Evolutionary conservation across 257 asterid species (phyloP).

Genomic region (Penstemon newberryi): DNA sequence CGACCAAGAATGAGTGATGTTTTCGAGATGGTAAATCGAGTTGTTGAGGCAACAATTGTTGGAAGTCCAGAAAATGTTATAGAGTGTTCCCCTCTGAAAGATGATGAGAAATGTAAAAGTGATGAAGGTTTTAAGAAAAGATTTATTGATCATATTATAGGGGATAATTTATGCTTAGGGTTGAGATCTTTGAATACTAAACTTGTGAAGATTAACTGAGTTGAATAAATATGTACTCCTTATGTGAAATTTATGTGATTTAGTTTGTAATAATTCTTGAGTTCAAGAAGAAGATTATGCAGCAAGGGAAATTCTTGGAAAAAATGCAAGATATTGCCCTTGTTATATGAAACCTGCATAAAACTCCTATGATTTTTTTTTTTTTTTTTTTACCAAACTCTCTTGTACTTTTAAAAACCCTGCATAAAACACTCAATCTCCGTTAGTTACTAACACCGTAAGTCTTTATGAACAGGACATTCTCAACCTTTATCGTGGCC

Average conservation of each 20-base stretch:
- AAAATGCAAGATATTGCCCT: no score
- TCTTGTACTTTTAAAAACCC: no score
- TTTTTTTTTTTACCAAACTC: no score
- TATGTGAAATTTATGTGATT: background rate
- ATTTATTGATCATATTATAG: constrained; percentile 46
- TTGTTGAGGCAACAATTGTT: constrained; percentile 33
- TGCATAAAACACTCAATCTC: no score
- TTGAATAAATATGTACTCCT: background rate
- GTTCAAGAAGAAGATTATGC: no score
- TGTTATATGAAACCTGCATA: no score
- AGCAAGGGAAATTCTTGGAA: no score
- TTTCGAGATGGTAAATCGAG: constrained; percentile 52
- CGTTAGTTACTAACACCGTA: no score
- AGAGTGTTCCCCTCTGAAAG: constrained; percentile 31
- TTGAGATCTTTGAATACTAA: constrained; percentile 55
- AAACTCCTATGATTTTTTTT: no score
- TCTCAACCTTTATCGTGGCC: no score
- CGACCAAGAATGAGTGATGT: constrained; percentile 85
- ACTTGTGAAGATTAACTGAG: constrained; percentile 40
- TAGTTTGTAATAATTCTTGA: background rate
- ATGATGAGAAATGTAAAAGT: constrained; percentile 26
- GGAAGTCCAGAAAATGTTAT: constrained; percentile 34
- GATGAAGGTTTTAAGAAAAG: constrained; percentile 46
- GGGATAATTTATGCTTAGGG: constrained; percentile 49
- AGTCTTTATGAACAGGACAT: no score